phyloP scores from a whole-genome alignment of 306 rosid species.

The Begonia peltatifolia region DNA sequence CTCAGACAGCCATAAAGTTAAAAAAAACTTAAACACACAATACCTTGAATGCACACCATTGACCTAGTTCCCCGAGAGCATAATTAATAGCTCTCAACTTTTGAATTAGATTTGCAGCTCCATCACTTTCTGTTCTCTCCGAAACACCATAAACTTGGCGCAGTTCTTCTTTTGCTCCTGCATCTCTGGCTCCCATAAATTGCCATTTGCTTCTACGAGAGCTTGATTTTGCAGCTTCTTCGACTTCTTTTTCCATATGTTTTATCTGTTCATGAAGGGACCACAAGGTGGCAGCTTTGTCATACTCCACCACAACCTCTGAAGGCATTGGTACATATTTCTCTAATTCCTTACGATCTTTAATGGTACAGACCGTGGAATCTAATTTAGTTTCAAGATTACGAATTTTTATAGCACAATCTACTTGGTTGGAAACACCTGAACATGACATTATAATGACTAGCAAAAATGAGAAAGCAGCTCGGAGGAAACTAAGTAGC shows the following conservation, averaged over 20 bases:
- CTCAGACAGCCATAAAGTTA: constrained; percentile 8
- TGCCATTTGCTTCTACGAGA: constrained; percentile 99
- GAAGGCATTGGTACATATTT: constrained; percentile 97
- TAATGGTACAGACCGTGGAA: constrained; percentile 86
- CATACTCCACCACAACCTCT: constrained; percentile 81
- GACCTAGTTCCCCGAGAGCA: constrained; percentile 98
- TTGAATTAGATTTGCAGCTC: constrained; percentile 91
- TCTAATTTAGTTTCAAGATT: constrained; percentile 98
- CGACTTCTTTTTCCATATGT: constrained; percentile 91
- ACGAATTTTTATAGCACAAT: constrained; percentile 94
- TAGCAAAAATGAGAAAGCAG: background rate
- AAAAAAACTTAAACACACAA: constrained; percentile 1
- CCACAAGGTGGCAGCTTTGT: constrained; percentile 87
- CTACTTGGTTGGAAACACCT: constrained; percentile 98
- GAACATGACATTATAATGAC: constrained; percentile 26
- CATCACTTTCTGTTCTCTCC: constrained; percentile 97
- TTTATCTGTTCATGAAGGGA: constrained; percentile 92
- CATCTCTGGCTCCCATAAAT: constrained; percentile 99
- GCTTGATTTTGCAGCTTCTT: constrained; percentile 90
- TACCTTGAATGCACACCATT: constrained; percentile 98
- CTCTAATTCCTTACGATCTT: constrained; percentile 96
- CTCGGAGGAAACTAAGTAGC: background rate
- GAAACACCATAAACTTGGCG: constrained; percentile 99
- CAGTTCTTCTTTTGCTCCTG: constrained; percentile 93
- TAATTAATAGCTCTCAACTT: constrained; percentile 95